These are phyloP conservation scores for Lablab purpureus DNA, from an alignment of 306 rosid genomes.

Conservation along the genomic window DNA sequence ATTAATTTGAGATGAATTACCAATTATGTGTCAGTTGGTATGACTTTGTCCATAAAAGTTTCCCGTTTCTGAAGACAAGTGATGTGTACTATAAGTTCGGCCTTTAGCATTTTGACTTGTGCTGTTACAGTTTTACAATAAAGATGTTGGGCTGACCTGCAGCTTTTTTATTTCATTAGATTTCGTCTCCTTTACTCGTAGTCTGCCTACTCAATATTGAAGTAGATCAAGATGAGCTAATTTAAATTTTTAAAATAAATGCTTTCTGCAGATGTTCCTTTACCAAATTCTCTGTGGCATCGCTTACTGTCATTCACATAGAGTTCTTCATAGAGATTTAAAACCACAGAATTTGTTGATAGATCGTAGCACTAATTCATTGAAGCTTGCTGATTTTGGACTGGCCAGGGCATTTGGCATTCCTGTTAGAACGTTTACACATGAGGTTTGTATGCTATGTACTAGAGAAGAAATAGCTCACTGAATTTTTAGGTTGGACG, in stretches of 20 bases:
- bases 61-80: constrained; percentile 26
- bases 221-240: constrained; percentile 18
- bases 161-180: constrained; percentile 29
- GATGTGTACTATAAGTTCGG: constrained; percentile 19
- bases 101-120: constrained; percentile 22
- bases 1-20: constrained; percentile 38
- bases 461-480: constrained; percentile 24
- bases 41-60: constrained; percentile 34
- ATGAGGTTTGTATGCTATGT: constrained; percentile 68
- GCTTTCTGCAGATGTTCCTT: constrained; percentile 85
- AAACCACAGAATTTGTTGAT: constrained; percentile 96
- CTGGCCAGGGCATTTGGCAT: constrained; percentile 99
- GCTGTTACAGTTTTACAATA: constrained; percentile 21
- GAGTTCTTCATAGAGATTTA: constrained; percentile 97
- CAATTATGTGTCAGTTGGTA: constrained; percentile 11
- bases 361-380: constrained; percentile 82
- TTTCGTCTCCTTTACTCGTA: constrained; percentile 15
- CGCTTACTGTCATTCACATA: constrained; percentile 97
- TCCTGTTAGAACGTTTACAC: constrained; percentile 98
- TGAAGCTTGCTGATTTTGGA: constrained; percentile 99
- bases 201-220: constrained; percentile 23
- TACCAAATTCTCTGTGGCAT: constrained; percentile 99
- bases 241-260: constrained; percentile 39
- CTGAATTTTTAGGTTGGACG: constrained; percentile 11
- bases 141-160: constrained; percentile 9